A percentile compares a stretch with the other conserved stretches of the same genome.
Conservation (phyloP, 1,284 basidiomycete species). For the Lignosus rhinocerotis region DNA sequence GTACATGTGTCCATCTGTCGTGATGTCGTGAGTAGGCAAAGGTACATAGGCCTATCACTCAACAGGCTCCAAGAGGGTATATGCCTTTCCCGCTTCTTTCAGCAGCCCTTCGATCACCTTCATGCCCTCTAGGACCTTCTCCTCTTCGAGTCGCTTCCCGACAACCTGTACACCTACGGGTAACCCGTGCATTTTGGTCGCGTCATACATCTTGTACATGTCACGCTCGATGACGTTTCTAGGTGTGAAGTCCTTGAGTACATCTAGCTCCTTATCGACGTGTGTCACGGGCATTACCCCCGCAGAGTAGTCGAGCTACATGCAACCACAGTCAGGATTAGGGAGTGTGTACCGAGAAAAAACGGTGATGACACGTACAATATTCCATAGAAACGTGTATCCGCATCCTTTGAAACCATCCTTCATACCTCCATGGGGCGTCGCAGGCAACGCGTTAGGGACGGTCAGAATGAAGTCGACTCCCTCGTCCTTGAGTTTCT, state of each 20-base stretch:
- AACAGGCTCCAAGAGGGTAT: slow-evolving; percentile 23
- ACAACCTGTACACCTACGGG: slow-evolving; percentile 69
- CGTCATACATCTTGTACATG: slow-evolving; percentile 52
- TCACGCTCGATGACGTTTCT: slow-evolving; percentile 30
- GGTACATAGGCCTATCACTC: slow-evolving; percentile 7
- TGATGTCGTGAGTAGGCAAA: not conserved
- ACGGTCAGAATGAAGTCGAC: slow-evolving; percentile 65
- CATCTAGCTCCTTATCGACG: slow-evolving; percentile 61
- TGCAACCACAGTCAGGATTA: not conserved
- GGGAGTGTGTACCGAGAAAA: not conserved
- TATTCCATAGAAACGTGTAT: slow-evolving; percentile 55
- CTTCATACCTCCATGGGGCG: slow-evolving; percentile 45
- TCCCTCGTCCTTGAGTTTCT: slow-evolving; percentile 28
- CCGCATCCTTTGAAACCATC: slow-evolving; percentile 32
- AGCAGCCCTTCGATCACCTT: slow-evolving; percentile 37
- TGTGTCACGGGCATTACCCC: slow-evolving; percentile 74
- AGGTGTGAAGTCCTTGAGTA: slow-evolving; percentile 41
- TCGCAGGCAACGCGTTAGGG: slow-evolving; percentile 57
- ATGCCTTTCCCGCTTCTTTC: slow-evolving; percentile 26
- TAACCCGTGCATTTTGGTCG: slow-evolving; percentile 62
- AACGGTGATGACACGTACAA: slow-evolving; percentile 41
- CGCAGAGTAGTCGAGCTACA: slow-evolving; percentile 68
- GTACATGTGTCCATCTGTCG: not conserved
- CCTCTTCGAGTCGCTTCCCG: slow-evolving; percentile 60
- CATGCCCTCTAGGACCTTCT: slow-evolving; percentile 55